Conservation (phyloP, 345 rosid genomes). For the Cochlearia excelsa region DNA sequence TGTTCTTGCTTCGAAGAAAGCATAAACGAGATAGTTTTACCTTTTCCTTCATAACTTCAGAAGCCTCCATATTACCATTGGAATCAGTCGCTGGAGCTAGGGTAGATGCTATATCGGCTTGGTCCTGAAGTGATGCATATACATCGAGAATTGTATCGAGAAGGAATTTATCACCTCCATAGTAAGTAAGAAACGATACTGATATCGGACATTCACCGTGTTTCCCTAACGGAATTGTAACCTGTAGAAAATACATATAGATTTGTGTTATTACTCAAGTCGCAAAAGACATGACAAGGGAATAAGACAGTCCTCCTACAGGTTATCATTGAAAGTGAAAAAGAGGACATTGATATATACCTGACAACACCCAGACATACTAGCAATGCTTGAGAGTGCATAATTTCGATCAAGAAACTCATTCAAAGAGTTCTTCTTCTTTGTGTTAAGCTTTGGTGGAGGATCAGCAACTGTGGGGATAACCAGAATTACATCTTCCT, state of each 20-base stretch:
- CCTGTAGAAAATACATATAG: constrained; percentile 46
- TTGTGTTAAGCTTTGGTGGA: constrained; percentile 58
- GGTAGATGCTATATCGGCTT: constrained; percentile 54
- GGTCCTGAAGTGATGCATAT: constrained; percentile 74
- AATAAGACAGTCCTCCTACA: constrained; percentile 8
- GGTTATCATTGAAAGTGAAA: not conserved
- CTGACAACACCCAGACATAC: constrained; percentile 97
- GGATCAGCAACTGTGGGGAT: constrained; percentile 79
- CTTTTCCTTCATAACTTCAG: constrained; percentile 88
- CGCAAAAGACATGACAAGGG: constrained; percentile 11
- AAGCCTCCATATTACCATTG: constrained; percentile 57
- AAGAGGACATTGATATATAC: constrained; percentile 37
- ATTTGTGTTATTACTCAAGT: constrained; percentile 8
- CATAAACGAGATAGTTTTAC: constrained; percentile 38
- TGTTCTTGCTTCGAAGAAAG: not conserved
- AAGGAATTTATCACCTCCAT: constrained; percentile 89
- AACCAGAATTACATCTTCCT: constrained; percentile 80
- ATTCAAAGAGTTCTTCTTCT: constrained; percentile 43
- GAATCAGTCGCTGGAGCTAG: constrained; percentile 49
- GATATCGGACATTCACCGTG: constrained; percentile 69
- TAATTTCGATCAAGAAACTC: constrained; percentile 63
- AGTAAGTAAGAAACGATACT: constrained; percentile 68
- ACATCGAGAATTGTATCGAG: constrained; percentile 81
- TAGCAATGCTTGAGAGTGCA: constrained; percentile 64
- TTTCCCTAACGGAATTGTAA: constrained; percentile 69